Conservation (phyloP, 768 basidiomycete genomes). For the Dendrothele bispora region DNA sequence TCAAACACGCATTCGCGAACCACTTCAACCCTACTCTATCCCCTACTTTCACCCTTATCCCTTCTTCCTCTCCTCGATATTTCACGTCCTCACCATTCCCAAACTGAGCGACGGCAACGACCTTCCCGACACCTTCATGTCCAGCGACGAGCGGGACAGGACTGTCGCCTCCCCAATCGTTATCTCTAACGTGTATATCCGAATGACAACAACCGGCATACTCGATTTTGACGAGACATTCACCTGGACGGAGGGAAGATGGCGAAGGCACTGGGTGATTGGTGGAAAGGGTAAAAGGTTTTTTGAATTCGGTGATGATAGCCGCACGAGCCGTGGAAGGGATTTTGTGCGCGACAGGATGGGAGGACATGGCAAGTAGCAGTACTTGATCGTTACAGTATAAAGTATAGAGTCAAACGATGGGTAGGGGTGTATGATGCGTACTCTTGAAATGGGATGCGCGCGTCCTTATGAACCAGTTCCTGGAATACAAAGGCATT, state of each 20-base stretch:
- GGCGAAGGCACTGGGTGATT: conserved; percentile 60
- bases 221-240: conserved; percentile 71
- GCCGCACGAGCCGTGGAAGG: conserved; percentile 39
- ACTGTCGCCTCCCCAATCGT: conserved; percentile 63
- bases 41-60: conserved; percentile 57
- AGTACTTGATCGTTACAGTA: too few species aligned
- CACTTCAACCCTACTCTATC: conserved; percentile 82
- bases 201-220: conserved; percentile 78
- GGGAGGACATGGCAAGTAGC: too few species aligned
- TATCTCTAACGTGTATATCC: conserved; percentile 66
- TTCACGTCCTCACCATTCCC: too few species aligned
- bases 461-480: too few species aligned
- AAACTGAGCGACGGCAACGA: conserved; percentile 87
- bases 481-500: too few species aligned
- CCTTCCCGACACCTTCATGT: conserved; percentile 75
- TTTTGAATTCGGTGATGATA: conserved; percentile 27
- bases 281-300: conserved; percentile 29
- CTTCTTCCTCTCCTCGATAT: conserved; percentile 50
- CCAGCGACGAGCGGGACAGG: conserved; percentile 65
- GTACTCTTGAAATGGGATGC: too few species aligned
- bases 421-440: too few species aligned
- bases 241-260: conserved; percentile 54
- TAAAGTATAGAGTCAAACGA: too few species aligned
- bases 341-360: too few species aligned
- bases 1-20: conserved; percentile 43